phyloP scores from a whole-genome alignment of 257 asterid species.

The Parsonsia alboflavescens region DNA sequence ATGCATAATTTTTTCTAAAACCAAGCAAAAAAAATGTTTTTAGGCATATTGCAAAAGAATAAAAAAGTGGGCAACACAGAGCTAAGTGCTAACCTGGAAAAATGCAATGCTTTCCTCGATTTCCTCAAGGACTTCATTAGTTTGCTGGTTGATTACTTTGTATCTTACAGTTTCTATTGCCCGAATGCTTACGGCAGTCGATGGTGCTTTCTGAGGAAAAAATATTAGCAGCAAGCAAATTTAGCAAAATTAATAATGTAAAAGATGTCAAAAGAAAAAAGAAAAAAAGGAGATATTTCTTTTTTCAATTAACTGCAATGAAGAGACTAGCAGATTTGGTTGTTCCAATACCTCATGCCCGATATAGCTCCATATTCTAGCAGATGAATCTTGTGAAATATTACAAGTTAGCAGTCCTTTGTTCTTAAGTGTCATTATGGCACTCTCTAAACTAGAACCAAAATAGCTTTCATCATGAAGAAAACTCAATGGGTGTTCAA shows the following conservation, averaged over 20 bases:
- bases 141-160: constrained; percentile 68
- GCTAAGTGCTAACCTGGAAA: constrained; percentile 62
- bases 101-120: constrained; percentile 95
- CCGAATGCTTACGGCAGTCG: constrained; percentile 59
- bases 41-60: not conserved
- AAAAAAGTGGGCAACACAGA: not conserved
- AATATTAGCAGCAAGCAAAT: constrained; percentile 13
- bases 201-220: constrained; percentile 58
- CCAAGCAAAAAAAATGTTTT: not conserved
- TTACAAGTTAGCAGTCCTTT: constrained; percentile 63
- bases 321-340: not conserved
- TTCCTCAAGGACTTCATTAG: constrained; percentile 80
- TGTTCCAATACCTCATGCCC: constrained; percentile 64
- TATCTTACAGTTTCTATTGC: constrained; percentile 74
- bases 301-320: not conserved
- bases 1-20: not conserved
- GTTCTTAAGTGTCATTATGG: constrained; percentile 51
- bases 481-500: constrained; percentile 74
- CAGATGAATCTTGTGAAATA: constrained; percentile 46
- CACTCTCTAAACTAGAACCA: constrained; percentile 65
- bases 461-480: constrained; percentile 61
- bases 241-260: not conserved
- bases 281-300: not conserved
- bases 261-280: not conserved
- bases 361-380: constrained; percentile 79